phyloP scores from a whole-genome alignment of 179 eudicot species.

The Monotropa hypopitys region DNA sequence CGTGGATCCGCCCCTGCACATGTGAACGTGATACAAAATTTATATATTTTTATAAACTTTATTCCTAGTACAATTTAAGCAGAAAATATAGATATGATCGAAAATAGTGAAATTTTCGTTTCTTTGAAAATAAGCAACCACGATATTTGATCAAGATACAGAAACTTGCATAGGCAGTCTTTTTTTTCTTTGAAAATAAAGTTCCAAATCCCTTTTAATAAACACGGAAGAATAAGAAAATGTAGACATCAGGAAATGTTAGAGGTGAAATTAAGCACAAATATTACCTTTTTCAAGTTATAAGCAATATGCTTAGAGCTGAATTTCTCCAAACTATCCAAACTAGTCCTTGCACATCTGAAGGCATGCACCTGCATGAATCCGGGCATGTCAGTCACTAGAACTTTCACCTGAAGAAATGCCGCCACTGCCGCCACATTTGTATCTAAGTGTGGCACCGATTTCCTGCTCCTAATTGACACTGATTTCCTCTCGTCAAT shows the following conservation, averaged over 20 bases:
- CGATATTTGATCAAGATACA: too few relatives aligned
- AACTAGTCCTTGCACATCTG: conserved; percentile 56
- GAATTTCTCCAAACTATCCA: conserved; percentile 68
- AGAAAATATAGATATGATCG: too few relatives aligned
- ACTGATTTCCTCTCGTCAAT: conserved; percentile 29
- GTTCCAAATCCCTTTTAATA: not conserved
- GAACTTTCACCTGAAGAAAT: conserved; percentile 49
- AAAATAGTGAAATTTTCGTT: too few relatives aligned
- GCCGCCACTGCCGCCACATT: conserved; percentile 27
- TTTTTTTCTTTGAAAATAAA: too few relatives aligned
- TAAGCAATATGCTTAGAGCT: conserved; percentile 62
- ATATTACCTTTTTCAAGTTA: conserved; percentile 67
- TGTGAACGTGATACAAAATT: too few relatives aligned
- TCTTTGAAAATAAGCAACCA: too few relatives aligned
- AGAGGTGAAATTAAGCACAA: not conserved
- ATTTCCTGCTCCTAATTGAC: conserved; percentile 25
- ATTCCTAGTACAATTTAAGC: too few relatives aligned
- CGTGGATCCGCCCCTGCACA: too few relatives aligned
- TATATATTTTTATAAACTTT: too few relatives aligned
- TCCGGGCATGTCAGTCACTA: conserved; percentile 79
- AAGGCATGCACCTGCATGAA: conserved; percentile 88
- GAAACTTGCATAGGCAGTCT: too few relatives aligned
- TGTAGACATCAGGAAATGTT: not conserved
- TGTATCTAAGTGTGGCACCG: conserved; percentile 20
- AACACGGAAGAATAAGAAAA: not conserved